Conservation (phyloP, 1,284 basidiomycete genomes). For the Ustilago xerochloae region DNA sequence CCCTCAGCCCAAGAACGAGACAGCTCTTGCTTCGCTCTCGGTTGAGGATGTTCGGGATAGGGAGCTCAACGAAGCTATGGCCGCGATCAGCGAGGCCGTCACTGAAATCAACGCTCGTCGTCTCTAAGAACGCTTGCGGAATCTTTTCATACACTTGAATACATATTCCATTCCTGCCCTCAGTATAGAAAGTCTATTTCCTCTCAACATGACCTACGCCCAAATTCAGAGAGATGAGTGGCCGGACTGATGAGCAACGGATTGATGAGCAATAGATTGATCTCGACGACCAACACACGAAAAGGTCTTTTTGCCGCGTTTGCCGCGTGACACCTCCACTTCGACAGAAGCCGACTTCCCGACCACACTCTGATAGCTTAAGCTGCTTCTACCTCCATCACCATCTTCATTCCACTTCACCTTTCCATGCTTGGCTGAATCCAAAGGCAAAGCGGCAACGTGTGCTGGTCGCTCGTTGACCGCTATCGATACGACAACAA, state of each 20-base stretch:
- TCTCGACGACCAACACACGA: too few species aligned
- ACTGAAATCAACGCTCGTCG: conserved; percentile 26
- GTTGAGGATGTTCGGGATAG: conserved; percentile 16
- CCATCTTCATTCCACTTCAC: background rate
- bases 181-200: too few species aligned
- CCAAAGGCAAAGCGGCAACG: background rate
- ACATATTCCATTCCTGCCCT: too few species aligned
- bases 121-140: background rate
- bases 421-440: background rate
- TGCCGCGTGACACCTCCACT: conserved; percentile 20
- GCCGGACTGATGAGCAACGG: too few species aligned
- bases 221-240: too few species aligned
- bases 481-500: background rate
- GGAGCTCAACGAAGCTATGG: conserved; percentile 29
- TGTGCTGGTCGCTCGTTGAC: conserved; percentile 13
- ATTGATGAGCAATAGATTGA: too few species aligned
- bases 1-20: conserved; percentile 31
- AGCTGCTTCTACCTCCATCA: conserved; percentile 2
- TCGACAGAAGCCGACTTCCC: conserved; percentile 1
- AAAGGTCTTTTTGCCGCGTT: too few species aligned
- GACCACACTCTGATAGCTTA: background rate
- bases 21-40: conserved; percentile 8
- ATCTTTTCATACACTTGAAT: background rate
- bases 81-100: conserved; percentile 29
- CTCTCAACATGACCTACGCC: too few species aligned